phyloP scores from a whole-genome alignment of 2,329 filamentous ascomycete species.

The Verticillium zaregamsianum region DNA sequence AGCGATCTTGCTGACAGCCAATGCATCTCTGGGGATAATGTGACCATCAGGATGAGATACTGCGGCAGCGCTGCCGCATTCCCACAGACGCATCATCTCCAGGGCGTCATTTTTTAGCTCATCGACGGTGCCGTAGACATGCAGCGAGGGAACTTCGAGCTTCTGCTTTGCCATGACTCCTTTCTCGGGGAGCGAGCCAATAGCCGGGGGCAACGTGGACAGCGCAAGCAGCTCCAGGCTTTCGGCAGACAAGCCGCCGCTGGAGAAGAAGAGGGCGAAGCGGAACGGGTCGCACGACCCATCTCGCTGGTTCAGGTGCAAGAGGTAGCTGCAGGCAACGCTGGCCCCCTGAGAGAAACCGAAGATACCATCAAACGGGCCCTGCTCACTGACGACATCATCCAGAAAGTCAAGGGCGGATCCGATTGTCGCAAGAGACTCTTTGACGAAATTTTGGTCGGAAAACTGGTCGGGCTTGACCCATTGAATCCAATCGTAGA shows the following conservation, averaged over 20 bases:
- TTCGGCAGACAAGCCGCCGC: not conserved
- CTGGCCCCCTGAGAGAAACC: constrained; percentile 17
- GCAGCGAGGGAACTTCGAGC: not conserved
- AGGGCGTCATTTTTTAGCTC: not conserved
- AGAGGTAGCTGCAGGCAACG: constrained; percentile 5
- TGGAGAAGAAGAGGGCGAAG: constrained; percentile 8
- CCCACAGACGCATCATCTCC: not conserved
- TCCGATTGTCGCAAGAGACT: not conserved
- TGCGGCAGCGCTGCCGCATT: not conserved
- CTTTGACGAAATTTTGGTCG: not conserved
- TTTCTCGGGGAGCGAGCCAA: no score
- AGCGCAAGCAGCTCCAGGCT: not conserved
- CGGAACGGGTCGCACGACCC: constrained; percentile 6
- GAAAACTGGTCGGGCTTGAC: not conserved
- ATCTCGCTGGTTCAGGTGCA: constrained; percentile 4
- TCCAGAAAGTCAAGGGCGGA: not conserved
- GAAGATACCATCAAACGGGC: constrained; percentile 16
- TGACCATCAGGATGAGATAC: not conserved
- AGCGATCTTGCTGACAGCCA: not conserved
- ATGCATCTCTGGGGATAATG: not conserved
- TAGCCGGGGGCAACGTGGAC: no score
- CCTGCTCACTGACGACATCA: constrained; percentile 7
- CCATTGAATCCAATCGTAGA: not conserved
- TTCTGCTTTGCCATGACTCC: not conserved
- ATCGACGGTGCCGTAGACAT: not conserved